These are phyloP conservation scores for Kwoniella europaea DNA, from an alignment of 768 basidiomycete genomes.

Conservation along the genomic window DNA sequence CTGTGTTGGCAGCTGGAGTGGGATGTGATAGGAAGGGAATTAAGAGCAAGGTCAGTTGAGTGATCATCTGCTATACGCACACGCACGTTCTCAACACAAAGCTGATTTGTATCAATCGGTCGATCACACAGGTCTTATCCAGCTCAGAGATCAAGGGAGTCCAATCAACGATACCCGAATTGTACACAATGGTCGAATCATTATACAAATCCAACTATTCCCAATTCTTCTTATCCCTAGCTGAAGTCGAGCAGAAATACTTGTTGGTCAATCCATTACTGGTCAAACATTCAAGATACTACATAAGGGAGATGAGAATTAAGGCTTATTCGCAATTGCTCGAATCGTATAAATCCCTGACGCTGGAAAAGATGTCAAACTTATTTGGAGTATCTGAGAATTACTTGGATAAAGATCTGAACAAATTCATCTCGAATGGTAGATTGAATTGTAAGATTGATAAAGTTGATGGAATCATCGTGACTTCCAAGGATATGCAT, in stretches of 20 bases:
- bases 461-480: conserved; percentile 90
- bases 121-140: conserved; percentile 69
- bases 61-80: too few species aligned
- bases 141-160: conserved; percentile 87
- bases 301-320: conserved; percentile 94
- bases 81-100: neutral
- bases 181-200: conserved; percentile 81
- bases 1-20: conserved; percentile 78
- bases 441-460: conserved; percentile 88
- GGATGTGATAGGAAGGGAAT: conserved; percentile 79
- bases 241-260: conserved; percentile 83
- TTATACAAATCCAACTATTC: conserved; percentile 93
- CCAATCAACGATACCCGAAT: conserved; percentile 77
- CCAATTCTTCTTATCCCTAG: conserved; percentile 89
- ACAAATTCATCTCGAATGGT: conserved; percentile 85
- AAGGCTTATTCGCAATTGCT: conserved; percentile 88
- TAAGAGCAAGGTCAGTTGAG: conserved; percentile 76
- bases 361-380: conserved; percentile 78
- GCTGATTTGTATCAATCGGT: neutral
- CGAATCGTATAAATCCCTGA: conserved; percentile 87
- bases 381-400: conserved; percentile 89
- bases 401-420: conserved; percentile 91
- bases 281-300: conserved; percentile 82
- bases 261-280: conserved; percentile 87
- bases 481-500: conserved; percentile 70